Evolutionary conservation across 202 grass and related monocot genomes (phyloP).

Genomic region (Panicum virgatum): DNA sequence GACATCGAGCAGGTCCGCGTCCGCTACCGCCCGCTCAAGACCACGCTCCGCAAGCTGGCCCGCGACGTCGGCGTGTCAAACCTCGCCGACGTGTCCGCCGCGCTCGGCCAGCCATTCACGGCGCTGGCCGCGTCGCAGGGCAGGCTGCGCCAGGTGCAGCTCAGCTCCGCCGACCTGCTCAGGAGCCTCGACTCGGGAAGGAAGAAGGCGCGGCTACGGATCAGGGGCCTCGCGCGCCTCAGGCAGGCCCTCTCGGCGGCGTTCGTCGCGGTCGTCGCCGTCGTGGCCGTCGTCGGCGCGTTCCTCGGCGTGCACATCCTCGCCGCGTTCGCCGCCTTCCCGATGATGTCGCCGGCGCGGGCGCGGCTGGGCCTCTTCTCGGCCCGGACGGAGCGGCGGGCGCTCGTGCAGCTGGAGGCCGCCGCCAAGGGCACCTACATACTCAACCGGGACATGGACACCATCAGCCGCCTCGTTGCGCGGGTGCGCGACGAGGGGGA

Average conservation of each 20-base stretch:
- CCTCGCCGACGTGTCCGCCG: conserved; percentile 55
- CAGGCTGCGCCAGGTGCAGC: conserved; percentile 55
- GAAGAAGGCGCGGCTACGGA: conserved; percentile 61
- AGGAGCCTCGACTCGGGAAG: conserved; percentile 60
- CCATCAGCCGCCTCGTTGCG: conserved; percentile 78
- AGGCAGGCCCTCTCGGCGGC: conserved; percentile 47
- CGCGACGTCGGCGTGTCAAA: conserved; percentile 33
- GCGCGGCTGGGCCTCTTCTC: conserved; percentile 45
- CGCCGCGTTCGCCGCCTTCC: conserved; percentile 54
- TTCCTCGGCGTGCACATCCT: conserved; percentile 71
- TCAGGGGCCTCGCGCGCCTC: conserved; percentile 52
- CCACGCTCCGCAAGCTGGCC: conserved; percentile 56
- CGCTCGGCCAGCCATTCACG: conserved; percentile 53
- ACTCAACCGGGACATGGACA: conserved; percentile 87
- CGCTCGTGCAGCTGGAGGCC: conserved; percentile 71
- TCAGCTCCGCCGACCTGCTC: conserved; percentile 59
- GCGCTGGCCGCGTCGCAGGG: conserved; percentile 55
- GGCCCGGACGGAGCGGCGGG: conserved; percentile 21
- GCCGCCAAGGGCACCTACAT: conserved; percentile 83
- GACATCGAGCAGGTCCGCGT: conserved; percentile 80
- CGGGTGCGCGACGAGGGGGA: conserved; percentile 78
- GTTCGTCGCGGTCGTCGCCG: no score
- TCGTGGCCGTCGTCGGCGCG: conserved; percentile 52
- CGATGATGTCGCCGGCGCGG: conserved; percentile 49
- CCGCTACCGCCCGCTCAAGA: conserved; percentile 75